These are phyloP conservation scores for Emergomyces africanus DNA, from an alignment of 2,329 filamentous ascomycete species.

Conservation along the genomic window DNA sequence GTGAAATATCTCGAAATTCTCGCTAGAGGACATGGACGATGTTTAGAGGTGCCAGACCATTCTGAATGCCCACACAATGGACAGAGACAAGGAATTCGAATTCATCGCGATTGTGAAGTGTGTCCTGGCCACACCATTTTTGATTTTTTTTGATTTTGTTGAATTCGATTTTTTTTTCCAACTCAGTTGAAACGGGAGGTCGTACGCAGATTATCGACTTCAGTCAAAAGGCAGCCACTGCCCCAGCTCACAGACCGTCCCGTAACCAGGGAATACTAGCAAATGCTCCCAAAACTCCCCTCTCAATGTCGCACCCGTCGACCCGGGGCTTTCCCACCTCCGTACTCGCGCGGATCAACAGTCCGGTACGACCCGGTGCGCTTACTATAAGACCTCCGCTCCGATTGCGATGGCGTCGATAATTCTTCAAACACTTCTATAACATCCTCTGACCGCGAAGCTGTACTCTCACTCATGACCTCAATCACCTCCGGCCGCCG, in stretches of 20 bases:
- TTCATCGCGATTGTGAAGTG: not conserved
- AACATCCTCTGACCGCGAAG: conserved; percentile 34
- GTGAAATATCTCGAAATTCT: not conserved
- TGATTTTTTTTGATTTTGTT: too few relatives aligned
- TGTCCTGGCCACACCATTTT: not conserved
- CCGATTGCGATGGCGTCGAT: conserved; percentile 19
- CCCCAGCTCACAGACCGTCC: not conserved
- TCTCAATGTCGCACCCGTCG: conserved; percentile 12
- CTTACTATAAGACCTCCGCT: conserved; percentile 25
- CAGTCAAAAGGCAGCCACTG: not conserved
- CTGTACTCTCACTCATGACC: conserved; percentile 28
- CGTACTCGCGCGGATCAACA: conserved; percentile 33
- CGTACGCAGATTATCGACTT: not conserved
- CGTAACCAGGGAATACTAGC: not conserved
- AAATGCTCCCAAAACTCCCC: not conserved
- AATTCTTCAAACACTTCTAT: conserved; percentile 48
- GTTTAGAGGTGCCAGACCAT: not conserved
- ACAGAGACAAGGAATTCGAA: not conserved
- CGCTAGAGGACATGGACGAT: not conserved
- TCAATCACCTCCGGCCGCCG: conserved; percentile 24
- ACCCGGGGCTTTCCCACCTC: conserved; percentile 17
- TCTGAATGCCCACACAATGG: not conserved
- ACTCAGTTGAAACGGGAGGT: not conserved
- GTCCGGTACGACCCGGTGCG: conserved; percentile 35
- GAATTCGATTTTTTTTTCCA: too few relatives aligned